Evolutionary conservation across 2,329 filamentous ascomycete species (phyloP), one percentile per base, ranked within the genome.

Genomic region (Emmonsia crescens): DNA sequence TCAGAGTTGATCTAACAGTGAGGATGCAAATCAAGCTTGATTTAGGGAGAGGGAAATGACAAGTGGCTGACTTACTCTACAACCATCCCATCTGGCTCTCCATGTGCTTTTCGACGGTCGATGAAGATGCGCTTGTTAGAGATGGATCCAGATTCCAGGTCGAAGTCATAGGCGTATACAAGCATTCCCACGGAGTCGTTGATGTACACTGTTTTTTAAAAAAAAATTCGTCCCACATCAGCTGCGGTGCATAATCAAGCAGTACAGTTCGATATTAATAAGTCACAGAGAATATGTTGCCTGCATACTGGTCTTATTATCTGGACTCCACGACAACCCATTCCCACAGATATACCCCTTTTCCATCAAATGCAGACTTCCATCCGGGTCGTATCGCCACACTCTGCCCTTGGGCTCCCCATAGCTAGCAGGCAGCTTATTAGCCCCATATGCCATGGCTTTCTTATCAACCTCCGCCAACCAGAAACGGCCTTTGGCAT

Each of bases 401-500:
- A 69, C 58, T 42, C 62, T 60, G 9, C 68, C 68, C 36, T 67
- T 68, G 0, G 71, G 70, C 38, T 63, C 62, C 0, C 70, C 71
- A 60, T 74, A 72, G 38, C 57, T 66, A 9, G 63, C 64, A 2
- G 71, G 72, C 3, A 74, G 63, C 12, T 68, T 64, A 51, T 71
- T 71, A 0, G 69, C 65, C 2, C 72, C 70, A 61, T 68, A 74
- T 6, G 68, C 65, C 27, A 96, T 79, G 16, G 86, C 82, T 57
- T 90, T 91, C 88, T 76, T 75, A 59, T 75, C 65, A 60, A 68
- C 69, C 66, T 72, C 70, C 4, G 73, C 73, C 61, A 40, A 80
- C 89, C 90, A 96, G 76, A 93, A 94, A 36, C 90, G 80, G 36
- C 92, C 92, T 64, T 86, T 82, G 27, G 85, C 86, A 71, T 96